Evolutionary conservation across 2,329 filamentous ascomycete species (phyloP), one percentile per base, ranked within the genome.

Genomic region (Thelonectria olida): DNA sequence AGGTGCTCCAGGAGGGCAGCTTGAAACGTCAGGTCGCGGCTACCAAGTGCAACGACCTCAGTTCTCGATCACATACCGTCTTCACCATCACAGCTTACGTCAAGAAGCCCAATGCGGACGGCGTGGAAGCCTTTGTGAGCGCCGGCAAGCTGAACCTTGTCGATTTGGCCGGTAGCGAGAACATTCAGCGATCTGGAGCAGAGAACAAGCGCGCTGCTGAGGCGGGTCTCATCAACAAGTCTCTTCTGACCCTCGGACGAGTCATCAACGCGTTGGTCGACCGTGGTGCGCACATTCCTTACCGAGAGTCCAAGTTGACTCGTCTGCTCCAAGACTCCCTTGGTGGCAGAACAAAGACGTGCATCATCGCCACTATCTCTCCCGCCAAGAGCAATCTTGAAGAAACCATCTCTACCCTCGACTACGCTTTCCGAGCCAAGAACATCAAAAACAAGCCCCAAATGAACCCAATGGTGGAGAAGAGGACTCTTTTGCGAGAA

Each of bases 41-140:
- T 4, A 99, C 96, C n/a, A 98, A 98, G 78, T 99, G 96, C 85
- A 99, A 99, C 76, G 96, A 99, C 72, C 87, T 98, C 56, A 97
- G 94, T 78, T 97, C 94, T 71, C 89, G 96, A 76, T 97, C 94
- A 81, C 96, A 99, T 74, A 99, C 96, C 0, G 91, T 99, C 20
- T 99, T 99, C 74, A 98, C 96, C 7, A 92, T 99, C 62, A 97
- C 95, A 1, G 92, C 94, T 1, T 93, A 94, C 73, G 90, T 93
- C 72, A 97, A 97, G 78, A 90, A 91, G 63, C 88, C 88, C 1
- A 88, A 88, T 2, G 92, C 96, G 48, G 88, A 90, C 62, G 94
- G 93, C 4, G 92, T 92, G 5, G 94, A 98, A 73, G 95, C 98
- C 64, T 94, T 92, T 72, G 85, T 98, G 49, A 93, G 91, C 73